Evolutionary conservation across 495 filamentous ascomycete species (phyloP), one percentile per base, ranked within the genome.

Genomic region (Xylaria palmicola): DNA sequence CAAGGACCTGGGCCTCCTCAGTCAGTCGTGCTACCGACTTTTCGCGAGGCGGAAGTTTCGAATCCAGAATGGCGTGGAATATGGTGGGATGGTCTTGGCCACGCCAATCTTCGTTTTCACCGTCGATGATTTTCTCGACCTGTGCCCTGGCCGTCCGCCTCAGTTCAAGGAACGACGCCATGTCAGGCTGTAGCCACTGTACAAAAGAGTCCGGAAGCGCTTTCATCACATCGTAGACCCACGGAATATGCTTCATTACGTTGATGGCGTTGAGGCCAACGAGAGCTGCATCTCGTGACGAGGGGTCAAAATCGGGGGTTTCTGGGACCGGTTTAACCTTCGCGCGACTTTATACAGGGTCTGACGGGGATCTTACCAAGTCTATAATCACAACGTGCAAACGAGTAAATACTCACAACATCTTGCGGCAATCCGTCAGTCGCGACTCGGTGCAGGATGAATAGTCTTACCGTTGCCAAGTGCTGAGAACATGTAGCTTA

Each of bases 1-100:
- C 68, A 8, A 85, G 56, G 0, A 68, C 62, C 32, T 73, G 67
- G 3, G 76, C 79, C 59, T 85, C 81, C 13, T 76, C 70, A 5
- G 65, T 62, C 15, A 83, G 64, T 3, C 80, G 67, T 9, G 56
- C 50, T 2, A 67, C 43, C 0, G 53, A 27, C 39, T 77, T 72
- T 53, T 79, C 76, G 12, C 68, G 56, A 4, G 56, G 20, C 0
- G 76, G 73, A 15, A 82, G 62, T 12, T 71, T 62, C 47, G 73
- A 72, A 34, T 75, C 59, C 12, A 81, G 48, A 4, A 83, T 49
- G 13, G 74, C 73, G 44, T 76, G 71, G 56, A 82, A 81, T 30
- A 83, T 67, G 3, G 78, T 82, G 26, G 64, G 62, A 4, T 57
- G 62, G 2, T 70, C 52, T 19, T 37, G 34, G 6, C 22, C 36